Evolutionary conservation across 2,329 filamentous ascomycete genomes (phyloP).

Genomic region (Exophiala dermatitidis): DNA sequence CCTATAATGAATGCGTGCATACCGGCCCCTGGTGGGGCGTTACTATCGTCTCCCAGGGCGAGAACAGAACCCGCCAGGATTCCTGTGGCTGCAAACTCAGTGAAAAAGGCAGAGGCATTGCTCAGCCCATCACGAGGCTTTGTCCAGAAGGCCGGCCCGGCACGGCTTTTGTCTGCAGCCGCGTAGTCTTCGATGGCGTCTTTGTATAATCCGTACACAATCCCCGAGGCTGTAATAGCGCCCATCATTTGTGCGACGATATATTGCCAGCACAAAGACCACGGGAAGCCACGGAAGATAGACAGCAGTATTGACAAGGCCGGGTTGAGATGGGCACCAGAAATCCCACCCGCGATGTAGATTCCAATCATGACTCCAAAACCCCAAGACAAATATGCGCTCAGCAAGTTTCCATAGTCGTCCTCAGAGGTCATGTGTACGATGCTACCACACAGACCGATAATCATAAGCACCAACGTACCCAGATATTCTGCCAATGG

Average conservation of each 20-base stretch:
- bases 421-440: constrained; percentile 24
- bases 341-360: constrained; percentile 42
- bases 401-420: constrained; percentile 27
- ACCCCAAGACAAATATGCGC: constrained; percentile 28
- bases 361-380: constrained; percentile 36
- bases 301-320: constrained; percentile 36
- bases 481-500: constrained; percentile 29
- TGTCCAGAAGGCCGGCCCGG: constrained; percentile 29
- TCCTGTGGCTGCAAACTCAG: constrained; percentile 33
- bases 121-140: constrained; percentile 28
- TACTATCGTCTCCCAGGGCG: constrained; percentile 38
- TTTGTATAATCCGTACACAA: constrained; percentile 34
- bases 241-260: constrained; percentile 34
- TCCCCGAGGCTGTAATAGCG: constrained; percentile 31
- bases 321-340: constrained; percentile 45
- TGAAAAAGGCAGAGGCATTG: constrained; percentile 33
- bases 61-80: constrained; percentile 32
- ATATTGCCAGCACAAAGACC: constrained; percentile 27
- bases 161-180: constrained; percentile 18
- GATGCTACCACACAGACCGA: constrained; percentile 29
- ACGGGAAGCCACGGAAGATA: constrained; percentile 34
- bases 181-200: constrained; percentile 31
- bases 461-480: constrained; percentile 29
- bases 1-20: constrained; percentile 42
- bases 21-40: constrained; percentile 40